Evolutionary conservation across 2,329 filamentous ascomycete species (phyloP).

Genomic region (Neofusicoccum cordaticola): DNA sequence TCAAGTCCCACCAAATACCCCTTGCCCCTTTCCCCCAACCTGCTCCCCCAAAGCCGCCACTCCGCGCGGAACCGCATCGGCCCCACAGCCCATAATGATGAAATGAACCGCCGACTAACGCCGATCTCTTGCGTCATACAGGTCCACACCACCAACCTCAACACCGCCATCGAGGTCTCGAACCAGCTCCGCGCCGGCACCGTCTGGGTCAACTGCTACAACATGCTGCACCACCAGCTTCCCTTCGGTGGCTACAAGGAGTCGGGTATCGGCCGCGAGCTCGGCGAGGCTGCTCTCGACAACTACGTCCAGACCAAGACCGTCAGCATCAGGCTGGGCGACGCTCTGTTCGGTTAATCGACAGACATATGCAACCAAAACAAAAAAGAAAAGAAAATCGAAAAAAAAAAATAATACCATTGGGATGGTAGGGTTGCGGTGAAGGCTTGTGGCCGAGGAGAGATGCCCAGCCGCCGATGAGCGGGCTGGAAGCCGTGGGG

Average conservation of each 20-base stretch:
- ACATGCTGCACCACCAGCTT: conserved; percentile 66
- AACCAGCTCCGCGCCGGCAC: conserved; percentile 69
- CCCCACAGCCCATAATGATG: neutral
- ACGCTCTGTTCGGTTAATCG: conserved; percentile 41
- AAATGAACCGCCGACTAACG: neutral
- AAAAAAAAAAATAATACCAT: neutral
- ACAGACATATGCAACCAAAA: neutral
- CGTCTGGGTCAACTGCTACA: conserved; percentile 69
- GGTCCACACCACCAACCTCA: conserved; percentile 73
- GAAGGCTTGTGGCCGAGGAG: neutral
- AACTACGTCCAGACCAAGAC: conserved; percentile 47
- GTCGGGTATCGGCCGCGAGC: conserved; percentile 48
- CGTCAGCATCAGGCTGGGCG: conserved; percentile 48
- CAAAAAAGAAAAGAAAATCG: neutral
- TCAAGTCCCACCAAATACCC: neutral
- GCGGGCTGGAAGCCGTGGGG: no score
- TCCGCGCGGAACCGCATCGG: neutral
- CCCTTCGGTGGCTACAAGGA: conserved; percentile 55
- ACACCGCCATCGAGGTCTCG: conserved; percentile 74
- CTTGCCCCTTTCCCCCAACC: neutral
- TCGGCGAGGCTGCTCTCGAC: conserved; percentile 50
- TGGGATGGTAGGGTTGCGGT: neutral
- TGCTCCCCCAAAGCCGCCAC: neutral
- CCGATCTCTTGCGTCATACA: conserved; percentile 7
- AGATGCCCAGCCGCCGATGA: neutral